These are phyloP conservation scores for Acrocalymma vagum DNA, from an alignment of 2,329 filamentous ascomycete genomes.

Conservation along the genomic window DNA sequence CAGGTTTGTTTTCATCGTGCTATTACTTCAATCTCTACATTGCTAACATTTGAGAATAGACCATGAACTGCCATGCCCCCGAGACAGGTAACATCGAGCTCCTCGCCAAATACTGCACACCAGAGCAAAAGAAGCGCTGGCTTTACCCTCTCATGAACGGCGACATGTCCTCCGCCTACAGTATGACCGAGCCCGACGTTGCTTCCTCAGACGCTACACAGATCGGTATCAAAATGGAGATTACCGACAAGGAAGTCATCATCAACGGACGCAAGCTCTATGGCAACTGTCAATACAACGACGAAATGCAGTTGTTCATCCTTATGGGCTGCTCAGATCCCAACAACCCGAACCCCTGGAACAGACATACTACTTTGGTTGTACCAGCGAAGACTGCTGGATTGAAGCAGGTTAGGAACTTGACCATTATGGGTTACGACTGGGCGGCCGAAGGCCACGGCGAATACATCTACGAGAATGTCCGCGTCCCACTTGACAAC, in stretches of 20 bases:
- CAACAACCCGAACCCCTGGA: slow-evolving; percentile 49
- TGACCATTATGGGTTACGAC: slow-evolving; percentile 54
- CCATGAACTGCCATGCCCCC: slow-evolving; percentile 57
- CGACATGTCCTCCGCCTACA: slow-evolving; percentile 59
- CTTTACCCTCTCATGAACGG: slow-evolving; percentile 59
- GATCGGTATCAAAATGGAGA: slow-evolving; percentile 50
- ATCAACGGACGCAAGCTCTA: slow-evolving; percentile 55
- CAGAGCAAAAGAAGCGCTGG: slow-evolving; percentile 60
- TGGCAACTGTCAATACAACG: slow-evolving; percentile 51
- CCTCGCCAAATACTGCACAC: slow-evolving; percentile 60
- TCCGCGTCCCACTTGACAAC: slow-evolving; percentile 50
- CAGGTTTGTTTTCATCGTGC: slow-evolving; percentile 33
- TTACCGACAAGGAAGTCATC: slow-evolving; percentile 47
- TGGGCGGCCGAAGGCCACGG: slow-evolving; percentile 54
- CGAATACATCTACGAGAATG: slow-evolving; percentile 53
- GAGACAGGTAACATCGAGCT: slow-evolving; percentile 64
- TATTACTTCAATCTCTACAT: neutral
- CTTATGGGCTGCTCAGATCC: slow-evolving; percentile 52
- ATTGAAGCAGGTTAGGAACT: slow-evolving; percentile 49
- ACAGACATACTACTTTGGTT: slow-evolving; percentile 50
- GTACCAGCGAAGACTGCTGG: slow-evolving; percentile 49
- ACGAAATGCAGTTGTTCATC: slow-evolving; percentile 45
- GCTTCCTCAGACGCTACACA: slow-evolving; percentile 61
- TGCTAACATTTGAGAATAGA: slow-evolving; percentile 35
- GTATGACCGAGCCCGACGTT: slow-evolving; percentile 61